Conservation (phyloP, 1,284 basidiomycete species). For the Malassezia pachydermatis region DNA sequence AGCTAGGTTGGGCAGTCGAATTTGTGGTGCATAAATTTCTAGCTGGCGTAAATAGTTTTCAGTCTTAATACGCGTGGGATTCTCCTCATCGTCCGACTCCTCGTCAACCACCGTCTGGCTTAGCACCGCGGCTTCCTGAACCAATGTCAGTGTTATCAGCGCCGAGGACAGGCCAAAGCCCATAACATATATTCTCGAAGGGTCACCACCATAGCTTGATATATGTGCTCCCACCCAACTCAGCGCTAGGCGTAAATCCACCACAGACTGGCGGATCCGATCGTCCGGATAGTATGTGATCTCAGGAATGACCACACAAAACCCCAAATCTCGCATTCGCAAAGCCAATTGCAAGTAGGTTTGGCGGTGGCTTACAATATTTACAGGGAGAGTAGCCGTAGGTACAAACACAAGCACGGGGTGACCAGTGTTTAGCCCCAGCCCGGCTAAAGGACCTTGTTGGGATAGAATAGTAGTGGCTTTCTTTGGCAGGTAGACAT, state of each 20-base stretch:
- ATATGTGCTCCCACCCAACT: conserved; percentile 47
- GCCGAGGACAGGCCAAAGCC: conserved; percentile 49
- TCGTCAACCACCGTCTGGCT: conserved; percentile 18
- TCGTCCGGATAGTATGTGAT: conserved; percentile 46
- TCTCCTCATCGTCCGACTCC: background rate
- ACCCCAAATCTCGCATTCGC: conserved; percentile 44
- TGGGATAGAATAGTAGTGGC: too few species aligned
- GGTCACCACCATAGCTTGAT: conserved; percentile 46
- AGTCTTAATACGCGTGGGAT: background rate
- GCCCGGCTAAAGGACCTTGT: too few species aligned
- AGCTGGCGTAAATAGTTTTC: background rate
- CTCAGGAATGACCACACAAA: conserved; percentile 49
- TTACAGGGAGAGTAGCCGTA: conserved; percentile 36
- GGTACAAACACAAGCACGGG: conserved; percentile 49
- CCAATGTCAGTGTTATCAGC: conserved; percentile 47
- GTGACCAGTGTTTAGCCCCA: conserved; percentile 18
- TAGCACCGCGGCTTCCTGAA: conserved; percentile 48
- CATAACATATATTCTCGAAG: conserved; percentile 42
- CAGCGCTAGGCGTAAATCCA: conserved; percentile 44
- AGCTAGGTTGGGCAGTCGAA: conserved; percentile 43
- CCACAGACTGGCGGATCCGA: conserved; percentile 39
- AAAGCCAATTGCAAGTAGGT: conserved; percentile 47
- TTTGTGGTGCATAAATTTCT: conserved; percentile 47
- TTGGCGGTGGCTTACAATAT: conserved; percentile 22
- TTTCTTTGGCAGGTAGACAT: conserved; percentile 6